phyloP scores from a whole-genome alignment of 176 grass and related monocot species.

The Oryza glumipatula region DNA sequence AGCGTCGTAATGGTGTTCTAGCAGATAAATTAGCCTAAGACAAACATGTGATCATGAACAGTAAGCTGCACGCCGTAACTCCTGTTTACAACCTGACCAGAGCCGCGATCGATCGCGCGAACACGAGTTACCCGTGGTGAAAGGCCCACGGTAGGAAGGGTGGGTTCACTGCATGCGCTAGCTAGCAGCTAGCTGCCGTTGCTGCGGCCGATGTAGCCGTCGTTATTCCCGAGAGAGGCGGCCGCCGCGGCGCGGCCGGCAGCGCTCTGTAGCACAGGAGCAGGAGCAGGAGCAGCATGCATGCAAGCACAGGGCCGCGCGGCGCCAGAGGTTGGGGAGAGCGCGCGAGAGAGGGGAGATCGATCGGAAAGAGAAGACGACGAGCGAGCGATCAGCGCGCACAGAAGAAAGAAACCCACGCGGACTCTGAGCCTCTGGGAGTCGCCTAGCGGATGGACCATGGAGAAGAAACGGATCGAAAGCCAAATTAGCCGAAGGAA shows the following conservation, averaged over 20 bases:
- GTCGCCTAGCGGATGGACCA: background rate
- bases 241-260: background rate
- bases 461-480: constrained; percentile 27
- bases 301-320: background rate
- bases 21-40: background rate
- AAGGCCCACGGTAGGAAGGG: constrained; percentile 5
- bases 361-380: background rate
- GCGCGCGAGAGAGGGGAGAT: background rate
- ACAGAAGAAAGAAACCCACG: background rate
- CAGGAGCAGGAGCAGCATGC: constrained; percentile 27
- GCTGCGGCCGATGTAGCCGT: constrained; percentile 14
- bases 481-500: constrained; percentile 3
- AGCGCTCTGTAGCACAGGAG: background rate
- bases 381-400: constrained; percentile 8
- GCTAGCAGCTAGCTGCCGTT: background rate
- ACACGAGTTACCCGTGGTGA: constrained; percentile 21
- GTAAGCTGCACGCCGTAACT: background rate
- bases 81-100: background rate
- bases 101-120: background rate
- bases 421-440: background rate
- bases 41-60: background rate
- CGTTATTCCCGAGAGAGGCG: constrained; percentile 49
- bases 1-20: too few species aligned
- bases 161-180: background rate
- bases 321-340: constrained; percentile 16